Conservation (phyloP, 2,329 filamentous ascomycete species). For the Cryphonectria carpinicola region DNA sequence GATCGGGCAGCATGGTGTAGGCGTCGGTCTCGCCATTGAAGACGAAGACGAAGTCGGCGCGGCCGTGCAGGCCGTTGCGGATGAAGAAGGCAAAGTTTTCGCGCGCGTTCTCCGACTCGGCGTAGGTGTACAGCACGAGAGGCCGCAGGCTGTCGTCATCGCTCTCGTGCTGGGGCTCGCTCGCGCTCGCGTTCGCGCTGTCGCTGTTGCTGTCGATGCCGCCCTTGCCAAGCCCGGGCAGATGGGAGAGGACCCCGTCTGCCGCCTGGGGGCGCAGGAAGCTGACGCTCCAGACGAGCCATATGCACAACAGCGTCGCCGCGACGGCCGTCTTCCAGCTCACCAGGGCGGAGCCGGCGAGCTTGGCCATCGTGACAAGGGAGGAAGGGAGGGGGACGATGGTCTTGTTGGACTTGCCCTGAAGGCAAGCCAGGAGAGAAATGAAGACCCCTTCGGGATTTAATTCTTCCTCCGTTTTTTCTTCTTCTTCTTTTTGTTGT, state of each 20-base stretch:
- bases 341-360: slow-evolving; percentile 14
- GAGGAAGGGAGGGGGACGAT: background rate
- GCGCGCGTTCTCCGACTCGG: slow-evolving; percentile 37
- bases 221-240: slow-evolving; percentile 11
- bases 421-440: background rate
- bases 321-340: slow-evolving; percentile 23
- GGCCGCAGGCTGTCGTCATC: slow-evolving; percentile 23
- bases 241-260: slow-evolving; percentile 15
- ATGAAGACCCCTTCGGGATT: background rate
- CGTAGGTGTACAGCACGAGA: slow-evolving; percentile 40
- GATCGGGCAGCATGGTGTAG: slow-evolving; percentile 32
- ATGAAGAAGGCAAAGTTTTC: slow-evolving; percentile 40
- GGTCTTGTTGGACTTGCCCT: background rate
- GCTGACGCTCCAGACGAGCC: slow-evolving; percentile 22
- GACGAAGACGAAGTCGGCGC: slow-evolving; percentile 43
- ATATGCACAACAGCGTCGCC: slow-evolving; percentile 22
- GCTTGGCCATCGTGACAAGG: slow-evolving; percentile 17
- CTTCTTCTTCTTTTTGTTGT: background rate
- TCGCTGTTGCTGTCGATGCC: background rate
- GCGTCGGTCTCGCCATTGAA: slow-evolving; percentile 39
- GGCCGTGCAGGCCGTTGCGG: slow-evolving; percentile 38
- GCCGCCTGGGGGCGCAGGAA: slow-evolving; percentile 7
- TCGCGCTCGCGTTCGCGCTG: background rate
- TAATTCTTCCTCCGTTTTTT: background rate
- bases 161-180: background rate